phyloP scores from a whole-genome alignment of 2,329 filamentous ascomycete species.

The Thermochaetoides dissita region DNA sequence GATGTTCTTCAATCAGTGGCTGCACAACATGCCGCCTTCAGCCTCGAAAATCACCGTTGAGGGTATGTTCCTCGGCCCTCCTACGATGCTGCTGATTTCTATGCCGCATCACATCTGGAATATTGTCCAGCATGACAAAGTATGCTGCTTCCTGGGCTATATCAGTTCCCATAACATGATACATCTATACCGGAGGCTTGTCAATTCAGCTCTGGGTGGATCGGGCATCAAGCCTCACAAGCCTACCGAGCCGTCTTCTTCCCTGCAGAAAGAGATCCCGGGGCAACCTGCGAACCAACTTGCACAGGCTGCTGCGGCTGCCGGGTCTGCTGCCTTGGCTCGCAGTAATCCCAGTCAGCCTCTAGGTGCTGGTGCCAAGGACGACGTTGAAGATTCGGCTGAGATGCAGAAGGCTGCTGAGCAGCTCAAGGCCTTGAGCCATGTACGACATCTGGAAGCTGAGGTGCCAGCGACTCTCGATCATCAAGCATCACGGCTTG shows the following conservation, averaged over 20 bases:
- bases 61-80: slow-evolving; percentile 54
- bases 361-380: slow-evolving; percentile 24
- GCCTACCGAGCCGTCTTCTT: slow-evolving; percentile 30
- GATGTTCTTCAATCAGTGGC: slow-evolving; percentile 52
- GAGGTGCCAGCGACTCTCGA: slow-evolving; percentile 23
- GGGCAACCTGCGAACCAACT: slow-evolving; percentile 10
- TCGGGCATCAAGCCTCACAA: slow-evolving; percentile 35
- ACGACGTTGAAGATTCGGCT: slow-evolving; percentile 47
- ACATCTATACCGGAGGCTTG: slow-evolving; percentile 45
- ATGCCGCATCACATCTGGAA: slow-evolving; percentile 52
- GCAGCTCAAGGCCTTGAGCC: slow-evolving; percentile 51
- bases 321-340: slow-evolving; percentile 5
- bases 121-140: slow-evolving; percentile 51
- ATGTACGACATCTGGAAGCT: slow-evolving; percentile 42
- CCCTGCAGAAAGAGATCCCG: slow-evolving; percentile 12
- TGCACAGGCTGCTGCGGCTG: slow-evolving; percentile 1
- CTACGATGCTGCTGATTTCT: slow-evolving; percentile 51
- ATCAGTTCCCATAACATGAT: slow-evolving; percentile 56
- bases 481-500: slow-evolving; percentile 17
- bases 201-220: slow-evolving; percentile 24
- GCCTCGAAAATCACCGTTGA: slow-evolving; percentile 48
- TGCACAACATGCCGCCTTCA: slow-evolving; percentile 43
- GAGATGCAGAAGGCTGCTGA: slow-evolving; percentile 58
- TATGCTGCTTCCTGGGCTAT: slow-evolving; percentile 51
- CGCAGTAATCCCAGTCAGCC: slow-evolving; percentile 16